Evolutionary conservation across 1,284 basidiomycete genomes (phyloP).

Genomic region (Earliella scabrosa): DNA sequence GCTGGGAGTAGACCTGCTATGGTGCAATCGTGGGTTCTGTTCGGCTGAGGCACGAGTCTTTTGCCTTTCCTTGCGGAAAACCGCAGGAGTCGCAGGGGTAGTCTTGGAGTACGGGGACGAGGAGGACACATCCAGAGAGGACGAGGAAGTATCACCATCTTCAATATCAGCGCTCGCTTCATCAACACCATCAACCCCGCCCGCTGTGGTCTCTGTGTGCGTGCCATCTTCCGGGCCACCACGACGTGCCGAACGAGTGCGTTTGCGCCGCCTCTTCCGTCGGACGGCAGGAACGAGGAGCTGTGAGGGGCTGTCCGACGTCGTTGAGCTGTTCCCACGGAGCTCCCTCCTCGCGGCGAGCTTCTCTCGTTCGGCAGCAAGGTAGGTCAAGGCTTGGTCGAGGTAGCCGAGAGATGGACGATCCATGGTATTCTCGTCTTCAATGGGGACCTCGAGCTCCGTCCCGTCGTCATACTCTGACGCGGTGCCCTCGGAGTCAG

Average conservation of each 20-base stretch:
- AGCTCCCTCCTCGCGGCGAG: slow-evolving; percentile 47
- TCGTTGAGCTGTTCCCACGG: slow-evolving; percentile 38
- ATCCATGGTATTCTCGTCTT: slow-evolving; percentile 31
- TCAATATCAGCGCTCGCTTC: slow-evolving; percentile 29
- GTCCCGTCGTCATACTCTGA: slow-evolving; percentile 33
- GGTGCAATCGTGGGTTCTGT: slow-evolving; percentile 36
- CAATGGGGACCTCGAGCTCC: slow-evolving; percentile 27
- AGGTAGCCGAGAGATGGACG: slow-evolving; percentile 66
- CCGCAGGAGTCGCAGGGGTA: slow-evolving; percentile 41
- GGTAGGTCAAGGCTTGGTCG: slow-evolving; percentile 65
- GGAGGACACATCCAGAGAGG: slow-evolving; percentile 37
- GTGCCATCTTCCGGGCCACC: slow-evolving; percentile 26
- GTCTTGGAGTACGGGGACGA: slow-evolving; percentile 43
- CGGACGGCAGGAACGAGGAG: slow-evolving; percentile 27
- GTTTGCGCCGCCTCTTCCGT: slow-evolving; percentile 56
- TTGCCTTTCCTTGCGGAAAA: slow-evolving; percentile 26
- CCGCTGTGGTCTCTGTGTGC: slow-evolving; percentile 14
- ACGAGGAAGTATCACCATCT: slow-evolving; percentile 27
- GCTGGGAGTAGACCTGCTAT: slow-evolving; percentile 50
- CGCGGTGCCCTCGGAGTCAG: slow-evolving; percentile 35
- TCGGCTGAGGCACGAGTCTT: slow-evolving; percentile 23
- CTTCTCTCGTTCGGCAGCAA: slow-evolving; percentile 66
- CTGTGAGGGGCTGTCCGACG: slow-evolving; percentile 42
- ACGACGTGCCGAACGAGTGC: slow-evolving; percentile 33
- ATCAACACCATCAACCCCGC: slow-evolving; percentile 20